Conservation (phyloP, 139 green algal species). For the Deuterostichococcus epilithicus region DNA sequence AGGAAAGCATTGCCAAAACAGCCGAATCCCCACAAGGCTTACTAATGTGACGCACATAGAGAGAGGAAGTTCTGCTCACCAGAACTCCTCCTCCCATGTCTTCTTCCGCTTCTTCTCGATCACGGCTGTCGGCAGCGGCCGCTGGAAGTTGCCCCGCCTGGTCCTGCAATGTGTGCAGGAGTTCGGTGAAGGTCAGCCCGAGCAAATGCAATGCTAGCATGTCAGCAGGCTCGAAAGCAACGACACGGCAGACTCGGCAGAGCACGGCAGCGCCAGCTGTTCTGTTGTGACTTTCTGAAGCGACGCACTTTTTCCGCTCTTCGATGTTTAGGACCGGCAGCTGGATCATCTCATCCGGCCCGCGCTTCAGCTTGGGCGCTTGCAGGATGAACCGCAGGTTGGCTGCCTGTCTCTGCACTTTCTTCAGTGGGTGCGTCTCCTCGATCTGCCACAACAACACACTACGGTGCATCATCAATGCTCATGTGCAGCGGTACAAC, state of each 20-base stretch:
- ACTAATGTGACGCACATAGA: no score
- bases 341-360: constrained; percentile 66
- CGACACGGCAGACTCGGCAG: background rate
- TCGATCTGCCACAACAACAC: constrained; percentile 12
- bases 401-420: constrained; percentile 39
- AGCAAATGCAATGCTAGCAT: background rate
- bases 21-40: no score
- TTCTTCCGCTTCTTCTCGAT: constrained; percentile 28
- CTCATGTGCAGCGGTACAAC: constrained; percentile 19
- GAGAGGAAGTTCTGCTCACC: no score
- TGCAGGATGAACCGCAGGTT: constrained; percentile 80
- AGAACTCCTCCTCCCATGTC: constrained; percentile 61
- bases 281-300: no score
- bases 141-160: background rate
- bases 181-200: background rate
- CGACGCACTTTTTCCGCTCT: constrained; percentile 31
- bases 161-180: constrained; percentile 2
- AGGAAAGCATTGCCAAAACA: no score
- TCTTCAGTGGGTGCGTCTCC: constrained; percentile 30
- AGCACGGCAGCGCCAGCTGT: background rate
- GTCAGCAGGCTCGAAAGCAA: background rate
- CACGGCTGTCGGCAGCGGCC: constrained; percentile 7
- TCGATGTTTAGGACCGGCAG: constrained; percentile 65
- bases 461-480: background rate
- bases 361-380: constrained; percentile 69